Conservation (phyloP, 441 rosid genomes). For the Brassica balearica region DNA sequence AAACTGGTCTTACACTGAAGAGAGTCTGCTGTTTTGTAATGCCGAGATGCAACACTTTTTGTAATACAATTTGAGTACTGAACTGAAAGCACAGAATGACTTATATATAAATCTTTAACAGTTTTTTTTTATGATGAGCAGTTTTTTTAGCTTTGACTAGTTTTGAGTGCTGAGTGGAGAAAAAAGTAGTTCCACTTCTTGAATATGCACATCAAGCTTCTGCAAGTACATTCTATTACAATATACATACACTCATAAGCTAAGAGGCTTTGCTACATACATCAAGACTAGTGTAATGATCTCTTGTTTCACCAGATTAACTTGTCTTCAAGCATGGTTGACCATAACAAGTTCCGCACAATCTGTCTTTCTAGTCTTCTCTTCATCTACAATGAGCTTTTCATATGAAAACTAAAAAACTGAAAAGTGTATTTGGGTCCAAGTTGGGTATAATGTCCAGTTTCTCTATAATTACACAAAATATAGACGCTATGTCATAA, state of each 20-base stretch:
- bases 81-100: slow-evolving; percentile 17
- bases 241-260: slow-evolving; percentile 20
- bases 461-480: too few species aligned
- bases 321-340: slow-evolving; percentile 59
- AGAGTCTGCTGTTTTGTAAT: background rate
- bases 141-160: background rate
- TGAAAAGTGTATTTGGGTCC: too few species aligned
- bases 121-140: background rate
- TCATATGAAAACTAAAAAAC: too few species aligned
- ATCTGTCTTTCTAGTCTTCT: slow-evolving; percentile 53
- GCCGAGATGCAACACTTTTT: slow-evolving; percentile 31
- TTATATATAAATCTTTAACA: slow-evolving; percentile 14
- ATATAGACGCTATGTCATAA: too few species aligned
- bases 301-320: slow-evolving; percentile 34
- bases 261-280: slow-evolving; percentile 17
- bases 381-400: too few species aligned
- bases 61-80: slow-evolving; percentile 20
- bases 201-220: too few species aligned
- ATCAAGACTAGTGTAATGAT: slow-evolving; percentile 9
- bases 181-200: too few species aligned
- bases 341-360: slow-evolving; percentile 57
- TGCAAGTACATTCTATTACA: background rate
- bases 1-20: too few species aligned
- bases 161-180: too few species aligned
- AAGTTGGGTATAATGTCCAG: too few species aligned